Percentiles rank a stretch among this genome's conserved stretches.
Evolutionary conservation across 1,284 basidiomycete species (phyloP).

Genomic region (Volvariella surrecta): DNA sequence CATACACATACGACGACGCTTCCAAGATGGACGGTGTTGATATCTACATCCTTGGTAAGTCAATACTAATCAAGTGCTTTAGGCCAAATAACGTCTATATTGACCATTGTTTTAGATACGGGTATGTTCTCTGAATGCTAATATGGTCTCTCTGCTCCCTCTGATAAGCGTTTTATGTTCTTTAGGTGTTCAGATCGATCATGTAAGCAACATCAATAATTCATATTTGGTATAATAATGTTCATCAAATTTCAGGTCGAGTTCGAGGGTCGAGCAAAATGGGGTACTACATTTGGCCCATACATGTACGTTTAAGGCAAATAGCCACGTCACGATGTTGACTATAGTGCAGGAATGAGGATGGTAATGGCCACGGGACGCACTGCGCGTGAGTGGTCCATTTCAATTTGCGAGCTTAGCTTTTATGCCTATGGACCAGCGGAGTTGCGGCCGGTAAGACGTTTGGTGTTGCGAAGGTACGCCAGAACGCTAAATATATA

Average conservation of each 20-base stretch:
- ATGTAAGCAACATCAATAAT: background rate
- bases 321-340: background rate
- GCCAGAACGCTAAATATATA: no score
- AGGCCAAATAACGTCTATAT: no score
- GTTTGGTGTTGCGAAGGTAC: slow-evolving; percentile 9
- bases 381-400: background rate
- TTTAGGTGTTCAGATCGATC: slow-evolving; percentile 4
- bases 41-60: slow-evolving; percentile 8
- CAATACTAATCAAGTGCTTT: background rate
- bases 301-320: slow-evolving; percentile 7
- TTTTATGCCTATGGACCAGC: background rate
- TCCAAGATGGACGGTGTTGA: slow-evolving; percentile 5
- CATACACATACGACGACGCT: slow-evolving; percentile 5
- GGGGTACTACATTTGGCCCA: slow-evolving; percentile 9
- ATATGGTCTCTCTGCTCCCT: no score
- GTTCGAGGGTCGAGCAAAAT: slow-evolving; percentile 7
- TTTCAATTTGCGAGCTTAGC: background rate
- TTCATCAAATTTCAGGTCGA: background rate
- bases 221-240: background rate
- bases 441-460: slow-evolving; percentile 5
- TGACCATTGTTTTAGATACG: no score
- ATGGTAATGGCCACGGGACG: slow-evolving; percentile 1
- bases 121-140: no score
- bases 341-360: background rate
- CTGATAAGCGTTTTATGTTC: no score